These are phyloP conservation scores for Peziza echinospora DNA, from an alignment of 495 filamentous ascomycete genomes.

Conservation along the genomic window DNA sequence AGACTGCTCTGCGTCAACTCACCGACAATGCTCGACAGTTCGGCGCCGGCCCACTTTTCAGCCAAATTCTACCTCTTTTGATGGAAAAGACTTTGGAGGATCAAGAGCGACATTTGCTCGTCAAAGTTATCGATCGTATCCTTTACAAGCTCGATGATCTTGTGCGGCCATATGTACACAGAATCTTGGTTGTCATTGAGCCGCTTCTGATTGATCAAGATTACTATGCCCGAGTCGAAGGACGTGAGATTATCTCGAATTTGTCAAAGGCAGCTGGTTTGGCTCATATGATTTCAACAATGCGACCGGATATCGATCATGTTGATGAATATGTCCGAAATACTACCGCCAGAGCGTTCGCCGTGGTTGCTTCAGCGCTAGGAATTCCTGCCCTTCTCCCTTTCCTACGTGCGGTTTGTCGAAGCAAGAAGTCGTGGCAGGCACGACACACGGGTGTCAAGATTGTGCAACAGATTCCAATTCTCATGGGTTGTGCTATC, in stretches of 20 bases:
- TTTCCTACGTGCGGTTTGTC: conserved; percentile 84
- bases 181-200: conserved; percentile 97
- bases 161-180: conserved; percentile 90
- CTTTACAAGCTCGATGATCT: conserved; percentile 97
- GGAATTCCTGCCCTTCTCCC: conserved; percentile 89
- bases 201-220: conserved; percentile 97
- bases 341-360: conserved; percentile 92
- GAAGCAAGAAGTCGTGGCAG: conserved; percentile 98
- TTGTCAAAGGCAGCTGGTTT: conserved; percentile 90
- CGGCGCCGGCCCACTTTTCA: conserved; percentile 83
- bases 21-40: conserved; percentile 97
- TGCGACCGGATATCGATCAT: conserved; percentile 97
- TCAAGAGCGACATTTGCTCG: conserved; percentile 92
- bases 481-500: conserved; percentile 94
- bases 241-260: conserved; percentile 96
- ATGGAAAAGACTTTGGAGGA: conserved; percentile 99
- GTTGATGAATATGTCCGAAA: conserved; percentile 98
- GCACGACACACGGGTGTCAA: conserved; percentile 98
- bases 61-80: conserved; percentile 87
- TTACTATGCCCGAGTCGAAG: conserved; percentile 96
- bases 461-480: conserved; percentile 98
- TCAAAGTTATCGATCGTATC: conserved; percentile 97
- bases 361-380: conserved; percentile 88
- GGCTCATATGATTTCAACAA: conserved; percentile 96
- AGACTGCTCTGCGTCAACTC: conserved; percentile 93